These are phyloP conservation scores for Tricholoma flavovirens DNA, from an alignment of 768 basidiomycete species.

Conservation along the genomic window DNA sequence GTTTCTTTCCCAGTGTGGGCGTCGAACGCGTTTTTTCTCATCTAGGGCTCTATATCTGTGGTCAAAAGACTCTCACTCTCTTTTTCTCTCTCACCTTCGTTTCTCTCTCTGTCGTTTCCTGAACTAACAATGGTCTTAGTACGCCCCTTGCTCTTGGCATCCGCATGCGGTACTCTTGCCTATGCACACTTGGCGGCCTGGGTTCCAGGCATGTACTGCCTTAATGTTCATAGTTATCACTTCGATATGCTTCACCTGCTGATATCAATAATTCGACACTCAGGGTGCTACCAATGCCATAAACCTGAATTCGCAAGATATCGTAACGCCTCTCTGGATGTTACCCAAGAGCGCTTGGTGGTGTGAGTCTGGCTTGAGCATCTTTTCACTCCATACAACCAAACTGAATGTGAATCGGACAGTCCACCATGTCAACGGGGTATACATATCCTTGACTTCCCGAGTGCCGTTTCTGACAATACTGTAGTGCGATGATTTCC, in stretches of 20 bases:
- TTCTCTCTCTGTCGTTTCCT: neutral
- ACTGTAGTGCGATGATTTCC: slow-evolving; percentile 35
- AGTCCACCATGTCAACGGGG: slow-evolving; percentile 34
- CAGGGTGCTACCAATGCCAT: slow-evolving; percentile 25
- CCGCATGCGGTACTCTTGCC: slow-evolving; percentile 11
- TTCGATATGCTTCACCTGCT: neutral
- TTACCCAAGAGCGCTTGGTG: slow-evolving; percentile 38
- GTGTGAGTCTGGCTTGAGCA: slow-evolving; percentile 27
- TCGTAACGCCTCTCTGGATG: slow-evolving; percentile 39
- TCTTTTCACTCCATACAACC: neutral
- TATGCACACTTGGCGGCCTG: slow-evolving; percentile 39
- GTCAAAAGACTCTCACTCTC: slow-evolving; percentile 10
- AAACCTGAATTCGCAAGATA: slow-evolving; percentile 33
- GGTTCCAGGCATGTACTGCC: slow-evolving; percentile 40
- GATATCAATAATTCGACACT: neutral
- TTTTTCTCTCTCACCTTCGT: slow-evolving; percentile 2
- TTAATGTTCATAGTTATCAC: slow-evolving; percentile 29
- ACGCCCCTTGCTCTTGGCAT: slow-evolving; percentile 6
- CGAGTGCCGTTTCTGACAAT: neutral
- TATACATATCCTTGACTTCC: slow-evolving; percentile 13
- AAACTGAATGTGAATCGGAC: slow-evolving; percentile 1
- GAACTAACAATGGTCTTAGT: neutral
- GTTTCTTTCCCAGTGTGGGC: neutral
- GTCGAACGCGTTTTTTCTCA: neutral
- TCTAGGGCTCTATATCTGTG: neutral